These are phyloP conservation scores for Eremochloa ophiuroides DNA, from an alignment of 176 grass and related monocot genomes.

Conservation along the genomic window DNA sequence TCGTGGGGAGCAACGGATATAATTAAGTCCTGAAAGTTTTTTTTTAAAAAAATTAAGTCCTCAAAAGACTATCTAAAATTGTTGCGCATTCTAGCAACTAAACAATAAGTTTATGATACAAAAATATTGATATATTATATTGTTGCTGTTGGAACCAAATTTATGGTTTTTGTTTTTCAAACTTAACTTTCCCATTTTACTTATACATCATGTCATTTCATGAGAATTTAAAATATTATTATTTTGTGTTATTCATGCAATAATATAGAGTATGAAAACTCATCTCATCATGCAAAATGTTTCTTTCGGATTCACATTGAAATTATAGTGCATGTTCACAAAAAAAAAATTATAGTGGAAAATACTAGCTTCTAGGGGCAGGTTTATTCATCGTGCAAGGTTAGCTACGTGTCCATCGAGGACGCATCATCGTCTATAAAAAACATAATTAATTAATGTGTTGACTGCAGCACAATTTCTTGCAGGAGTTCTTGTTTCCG, in stretches of 20 bases:
- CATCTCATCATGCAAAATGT: neutral
- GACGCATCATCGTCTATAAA: constrained; percentile 3
- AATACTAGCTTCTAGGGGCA: neutral
- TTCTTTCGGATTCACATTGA: neutral
- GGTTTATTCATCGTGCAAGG: constrained; percentile 20
- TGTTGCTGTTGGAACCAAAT: too few species aligned
- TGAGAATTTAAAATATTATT: neutral
- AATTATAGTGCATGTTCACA: too few species aligned
- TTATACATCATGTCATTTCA: too few species aligned
- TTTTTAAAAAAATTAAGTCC: too few species aligned
- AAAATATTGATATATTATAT: too few species aligned
- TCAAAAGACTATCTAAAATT: too few species aligned
- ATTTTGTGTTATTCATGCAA: neutral
- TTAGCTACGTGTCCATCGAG: constrained; percentile 9
- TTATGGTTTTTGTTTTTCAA: neutral
- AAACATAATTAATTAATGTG: neutral
- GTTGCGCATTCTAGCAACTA: too few species aligned
- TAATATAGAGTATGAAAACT: neutral
- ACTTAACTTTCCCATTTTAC: too few species aligned
- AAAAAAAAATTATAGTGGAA: neutral
- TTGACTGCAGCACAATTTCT: constrained; percentile 17
- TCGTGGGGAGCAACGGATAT: too few species aligned
- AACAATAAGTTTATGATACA: too few species aligned
- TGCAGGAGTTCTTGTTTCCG: neutral
- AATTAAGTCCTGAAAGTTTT: too few species aligned